These are phyloP conservation scores for Dichotomopilus funicola DNA, from an alignment of 2,329 filamentous ascomycete genomes.

Conservation along the genomic window DNA sequence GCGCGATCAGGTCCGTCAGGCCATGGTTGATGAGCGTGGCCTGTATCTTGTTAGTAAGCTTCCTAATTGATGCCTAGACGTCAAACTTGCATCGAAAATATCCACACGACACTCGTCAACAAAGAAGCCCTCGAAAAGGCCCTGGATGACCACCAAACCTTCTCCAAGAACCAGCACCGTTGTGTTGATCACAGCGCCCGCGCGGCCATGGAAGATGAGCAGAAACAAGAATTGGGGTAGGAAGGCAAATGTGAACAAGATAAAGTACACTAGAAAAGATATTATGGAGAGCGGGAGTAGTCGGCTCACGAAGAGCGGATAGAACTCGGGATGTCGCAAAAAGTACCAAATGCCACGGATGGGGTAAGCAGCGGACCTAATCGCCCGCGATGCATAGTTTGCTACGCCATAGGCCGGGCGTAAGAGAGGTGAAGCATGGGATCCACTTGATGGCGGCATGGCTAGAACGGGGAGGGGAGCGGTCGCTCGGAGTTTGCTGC, in stretches of 20 bases:
- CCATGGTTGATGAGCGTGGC: constrained; percentile 70
- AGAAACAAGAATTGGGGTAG: constrained; percentile 85
- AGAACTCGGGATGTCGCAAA: constrained; percentile 67
- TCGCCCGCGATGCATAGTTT: constrained; percentile 1
- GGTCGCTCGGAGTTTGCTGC: not conserved
- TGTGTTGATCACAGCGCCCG: constrained; percentile 80
- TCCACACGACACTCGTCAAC: constrained; percentile 74
- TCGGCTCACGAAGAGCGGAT: constrained; percentile 70
- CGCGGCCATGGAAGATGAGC: constrained; percentile 74
- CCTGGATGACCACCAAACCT: constrained; percentile 62
- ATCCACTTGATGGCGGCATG: not conserved
- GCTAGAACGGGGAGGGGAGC: not conserved
- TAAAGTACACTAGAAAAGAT: constrained; percentile 72
- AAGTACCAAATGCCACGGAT: constrained; percentile 79
- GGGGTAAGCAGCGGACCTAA: constrained; percentile 37
- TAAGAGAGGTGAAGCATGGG: not conserved
- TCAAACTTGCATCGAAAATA: constrained; percentile 63
- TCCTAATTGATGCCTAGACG: not conserved
- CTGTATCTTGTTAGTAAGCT: constrained; percentile 28
- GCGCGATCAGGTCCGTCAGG: constrained; percentile 60
- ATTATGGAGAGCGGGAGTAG: constrained; percentile 76
- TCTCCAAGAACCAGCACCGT: constrained; percentile 82
- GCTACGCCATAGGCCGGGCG: not conserved
- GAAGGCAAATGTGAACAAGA: constrained; percentile 84
- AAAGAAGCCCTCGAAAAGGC: constrained; percentile 72